Evolutionary conservation across 2,329 filamentous ascomycete species (phyloP), one percentile per base, ranked within the genome.

Genomic region (Penicillium brasilianum): DNA sequence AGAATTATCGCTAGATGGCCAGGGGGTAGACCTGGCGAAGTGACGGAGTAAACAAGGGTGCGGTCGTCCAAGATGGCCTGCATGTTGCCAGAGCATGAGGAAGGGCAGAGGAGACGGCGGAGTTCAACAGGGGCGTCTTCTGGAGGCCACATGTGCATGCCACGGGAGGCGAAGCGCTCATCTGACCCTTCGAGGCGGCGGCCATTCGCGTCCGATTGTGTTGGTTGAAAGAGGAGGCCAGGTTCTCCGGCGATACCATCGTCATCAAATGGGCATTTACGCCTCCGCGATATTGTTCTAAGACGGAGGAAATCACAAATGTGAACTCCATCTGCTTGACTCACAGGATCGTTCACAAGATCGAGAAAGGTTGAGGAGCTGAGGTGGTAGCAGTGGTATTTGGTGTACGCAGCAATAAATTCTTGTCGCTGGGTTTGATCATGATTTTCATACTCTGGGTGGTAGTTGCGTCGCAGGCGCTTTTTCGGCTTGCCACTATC

Each of bases 331-430:
- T 62, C 68, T 28, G 71, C 63, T 14, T 63, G 53, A 16, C 66
- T 59, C 14, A 61, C 59, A 5, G 77, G 74, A 56, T 81, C 78
- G 30, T 77, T 79, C 41, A 82, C 76, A n/a, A 82, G 66, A 51
- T 82, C 80, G 25, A 81, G 57, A 62, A 80, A 81, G 10, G 77
- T 72, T 9, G 74, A 73, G 22, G 77, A 70, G 18, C 74, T 75
- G 49, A 74, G 71, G 48, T 79, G 74, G 62, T 81, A 81, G 22
- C 73, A 71, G 56, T 76, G 76, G 61, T 76, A 77, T 55, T 81
- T 81, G 0, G 78, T 81, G 59, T 77, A 77, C n/a, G 77, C 77
- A 3, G 79, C 69, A 46, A 80, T 80, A 60, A 79, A 81, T 58
- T 80, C 78, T 20, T 69, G 74, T 25, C 72, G 70, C 0, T 51